A percentile compares a stretch with the other conserved stretches of the same genome.
Conservation (phyloP, 2,329 filamentous ascomycete genomes). For the Epichloe sylvatica region DNA sequence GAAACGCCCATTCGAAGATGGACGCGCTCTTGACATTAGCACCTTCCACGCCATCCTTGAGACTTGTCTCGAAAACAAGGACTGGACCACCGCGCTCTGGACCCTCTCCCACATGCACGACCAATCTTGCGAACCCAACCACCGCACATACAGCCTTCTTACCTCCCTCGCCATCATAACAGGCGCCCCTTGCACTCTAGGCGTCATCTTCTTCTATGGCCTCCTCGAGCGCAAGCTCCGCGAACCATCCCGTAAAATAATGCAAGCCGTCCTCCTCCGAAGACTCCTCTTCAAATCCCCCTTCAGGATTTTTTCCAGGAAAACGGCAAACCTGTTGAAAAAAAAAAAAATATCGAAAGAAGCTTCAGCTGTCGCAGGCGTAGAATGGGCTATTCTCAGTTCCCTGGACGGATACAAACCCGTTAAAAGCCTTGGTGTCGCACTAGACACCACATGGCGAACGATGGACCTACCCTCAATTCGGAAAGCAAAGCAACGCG, state of each 20-base stretch:
- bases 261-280: constrained; percentile 15
- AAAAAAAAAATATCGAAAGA: constrained; percentile 7
- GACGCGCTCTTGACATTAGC: constrained; percentile 13
- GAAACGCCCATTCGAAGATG: constrained; percentile 11
- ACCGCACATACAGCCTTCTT: constrained; percentile 23
- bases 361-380: constrained; percentile 11
- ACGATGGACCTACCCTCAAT: constrained; percentile 12
- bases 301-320: constrained; percentile 16
- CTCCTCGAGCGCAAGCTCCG: constrained; percentile 18
- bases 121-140: constrained; percentile 13
- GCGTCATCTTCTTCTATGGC: constrained; percentile 20
- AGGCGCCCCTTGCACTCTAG: constrained; percentile 18
- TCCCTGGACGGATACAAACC: constrained; percentile 17
- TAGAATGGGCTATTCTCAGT: constrained; percentile 19
- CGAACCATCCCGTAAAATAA: constrained; percentile 10
- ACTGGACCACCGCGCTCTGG: constrained; percentile 21
- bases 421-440: constrained; percentile 13
- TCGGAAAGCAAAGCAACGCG: background rate
- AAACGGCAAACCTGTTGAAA: constrained; percentile 11
- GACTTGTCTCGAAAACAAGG: constrained; percentile 13
- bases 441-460: constrained; percentile 14
- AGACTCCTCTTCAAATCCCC: constrained; percentile 12
- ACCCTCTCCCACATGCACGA: constrained; percentile 14
- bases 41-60: constrained; percentile 27
- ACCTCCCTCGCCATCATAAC: constrained; percentile 22